Percentiles rank a stretch among this genome's conserved stretches.
These are phyloP conservation scores for Leptosphaerulina australis DNA, from an alignment of 2,329 filamentous ascomycete genomes.

Conservation along the genomic window DNA sequence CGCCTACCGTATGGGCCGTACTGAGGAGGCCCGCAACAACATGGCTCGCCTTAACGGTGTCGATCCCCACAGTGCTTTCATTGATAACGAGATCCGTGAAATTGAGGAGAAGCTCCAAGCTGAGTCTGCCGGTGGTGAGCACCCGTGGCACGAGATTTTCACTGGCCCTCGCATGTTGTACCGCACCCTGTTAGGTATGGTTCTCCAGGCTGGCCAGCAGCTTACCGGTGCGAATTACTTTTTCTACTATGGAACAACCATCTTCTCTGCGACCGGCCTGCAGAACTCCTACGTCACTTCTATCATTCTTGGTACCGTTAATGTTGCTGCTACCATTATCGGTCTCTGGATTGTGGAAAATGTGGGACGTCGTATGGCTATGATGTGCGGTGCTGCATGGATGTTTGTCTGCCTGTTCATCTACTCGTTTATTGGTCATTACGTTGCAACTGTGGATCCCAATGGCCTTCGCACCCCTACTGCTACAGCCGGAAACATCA, in stretches of 20 bases:
- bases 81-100: slow-evolving; percentile 60
- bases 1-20: slow-evolving; percentile 61
- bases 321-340: slow-evolving; percentile 55
- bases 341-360: slow-evolving; percentile 56
- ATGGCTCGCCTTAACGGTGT: slow-evolving; percentile 63
- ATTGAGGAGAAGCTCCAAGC: slow-evolving; percentile 63
- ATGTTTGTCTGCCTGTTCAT: slow-evolving; percentile 65
- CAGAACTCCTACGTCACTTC: slow-evolving; percentile 54
- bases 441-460: slow-evolving; percentile 37
- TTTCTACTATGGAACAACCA: slow-evolving; percentile 61
- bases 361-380: slow-evolving; percentile 54
- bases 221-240: slow-evolving; percentile 72
- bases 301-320: slow-evolving; percentile 58
- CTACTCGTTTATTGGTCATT: slow-evolving; percentile 56
- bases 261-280: slow-evolving; percentile 52
- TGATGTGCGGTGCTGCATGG: slow-evolving; percentile 56
- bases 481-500: slow-evolving; percentile 59
- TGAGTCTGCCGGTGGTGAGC: slow-evolving; percentile 51
- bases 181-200: slow-evolving; percentile 66
- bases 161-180: slow-evolving; percentile 70
- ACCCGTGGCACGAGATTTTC: slow-evolving; percentile 64
- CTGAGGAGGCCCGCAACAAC: slow-evolving; percentile 58
- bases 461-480: slow-evolving; percentile 42
- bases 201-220: slow-evolving; percentile 70
- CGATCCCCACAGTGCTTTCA: slow-evolving; percentile 59